Conservation (phyloP, 225 moss, liverwort and hornwort species). For the Pseudisothecium myosuroides region DNA sequence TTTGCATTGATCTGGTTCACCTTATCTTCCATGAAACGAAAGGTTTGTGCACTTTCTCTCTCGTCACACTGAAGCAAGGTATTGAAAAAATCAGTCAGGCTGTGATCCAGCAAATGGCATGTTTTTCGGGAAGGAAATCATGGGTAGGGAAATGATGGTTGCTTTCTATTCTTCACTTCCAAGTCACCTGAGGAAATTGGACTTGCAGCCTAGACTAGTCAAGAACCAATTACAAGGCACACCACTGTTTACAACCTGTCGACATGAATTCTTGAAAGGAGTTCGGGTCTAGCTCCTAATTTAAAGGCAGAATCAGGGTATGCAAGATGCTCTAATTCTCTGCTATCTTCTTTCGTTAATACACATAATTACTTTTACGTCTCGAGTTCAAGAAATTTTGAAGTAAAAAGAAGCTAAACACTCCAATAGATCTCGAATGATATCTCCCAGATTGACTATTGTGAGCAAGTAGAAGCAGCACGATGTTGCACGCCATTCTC, state of each 20-base stretch:
- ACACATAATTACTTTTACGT: background rate
- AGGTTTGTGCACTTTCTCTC: background rate
- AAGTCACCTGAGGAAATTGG: background rate
- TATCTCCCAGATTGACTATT: background rate
- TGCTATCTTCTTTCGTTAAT: background rate
- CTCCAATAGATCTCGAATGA: background rate
- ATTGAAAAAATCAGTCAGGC: background rate
- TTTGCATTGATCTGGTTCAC: background rate
- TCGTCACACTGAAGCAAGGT: background rate
- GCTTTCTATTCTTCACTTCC: background rate
- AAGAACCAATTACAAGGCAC: background rate
- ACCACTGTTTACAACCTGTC: background rate
- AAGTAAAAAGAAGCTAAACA: background rate
- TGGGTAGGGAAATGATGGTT: background rate
- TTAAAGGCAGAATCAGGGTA: background rate
- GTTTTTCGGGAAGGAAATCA: background rate
- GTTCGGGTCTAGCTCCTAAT: background rate
- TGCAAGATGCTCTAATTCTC: background rate
- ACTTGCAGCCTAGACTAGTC: background rate
- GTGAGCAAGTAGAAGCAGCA: background rate
- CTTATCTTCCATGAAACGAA: background rate
- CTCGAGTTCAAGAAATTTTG: background rate
- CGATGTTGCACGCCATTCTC: background rate
- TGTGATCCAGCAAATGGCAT: background rate
- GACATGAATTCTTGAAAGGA: background rate